A percentile compares a stretch with the other conserved stretches of the same genome.
Conservation (phyloP, 192 early-diverging fungal genomes). For the Geranomyces variabilis region DNA sequence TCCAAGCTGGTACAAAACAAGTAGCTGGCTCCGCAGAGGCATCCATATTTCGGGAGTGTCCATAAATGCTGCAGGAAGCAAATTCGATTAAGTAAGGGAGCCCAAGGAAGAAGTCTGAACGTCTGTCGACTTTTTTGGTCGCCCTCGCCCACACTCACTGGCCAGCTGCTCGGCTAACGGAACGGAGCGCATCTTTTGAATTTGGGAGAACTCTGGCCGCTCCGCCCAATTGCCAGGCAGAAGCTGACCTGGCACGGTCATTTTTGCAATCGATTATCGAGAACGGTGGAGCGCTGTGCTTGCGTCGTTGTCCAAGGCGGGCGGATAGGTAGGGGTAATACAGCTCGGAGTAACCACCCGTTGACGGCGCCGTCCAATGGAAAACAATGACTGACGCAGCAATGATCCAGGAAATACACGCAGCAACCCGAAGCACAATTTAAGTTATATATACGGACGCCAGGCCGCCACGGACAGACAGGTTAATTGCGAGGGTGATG, state of each 20-base stretch:
- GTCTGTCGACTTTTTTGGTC: neutral
- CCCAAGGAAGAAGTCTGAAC: too few species aligned
- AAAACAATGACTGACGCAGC: too few species aligned
- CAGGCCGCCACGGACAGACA: too few species aligned
- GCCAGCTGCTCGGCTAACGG: neutral
- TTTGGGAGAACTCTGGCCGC: conserved; percentile 16
- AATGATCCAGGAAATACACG: too few species aligned
- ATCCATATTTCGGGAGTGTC: conserved; percentile 1
- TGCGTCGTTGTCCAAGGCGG: conserved; percentile 1
- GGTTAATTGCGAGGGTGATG: too few species aligned
- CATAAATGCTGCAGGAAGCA: neutral
- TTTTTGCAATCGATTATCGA: neutral
- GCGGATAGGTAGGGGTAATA: neutral
- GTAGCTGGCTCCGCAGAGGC: conserved; percentile 5
- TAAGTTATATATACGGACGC: too few species aligned
- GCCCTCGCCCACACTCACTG: neutral
- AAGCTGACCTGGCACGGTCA: neutral
- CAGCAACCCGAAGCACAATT: too few species aligned
- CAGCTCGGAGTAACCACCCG: too few species aligned
- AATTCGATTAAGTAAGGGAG: too few species aligned
- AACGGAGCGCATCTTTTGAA: neutral
- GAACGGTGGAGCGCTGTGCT: too few species aligned
- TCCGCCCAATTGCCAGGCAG: neutral
- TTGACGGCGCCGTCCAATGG: too few species aligned
- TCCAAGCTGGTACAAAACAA: neutral